phyloP scores from a whole-genome alignment of 108 stramenopile genomes.

The Pseudonitzschia delicatissima region DNA sequence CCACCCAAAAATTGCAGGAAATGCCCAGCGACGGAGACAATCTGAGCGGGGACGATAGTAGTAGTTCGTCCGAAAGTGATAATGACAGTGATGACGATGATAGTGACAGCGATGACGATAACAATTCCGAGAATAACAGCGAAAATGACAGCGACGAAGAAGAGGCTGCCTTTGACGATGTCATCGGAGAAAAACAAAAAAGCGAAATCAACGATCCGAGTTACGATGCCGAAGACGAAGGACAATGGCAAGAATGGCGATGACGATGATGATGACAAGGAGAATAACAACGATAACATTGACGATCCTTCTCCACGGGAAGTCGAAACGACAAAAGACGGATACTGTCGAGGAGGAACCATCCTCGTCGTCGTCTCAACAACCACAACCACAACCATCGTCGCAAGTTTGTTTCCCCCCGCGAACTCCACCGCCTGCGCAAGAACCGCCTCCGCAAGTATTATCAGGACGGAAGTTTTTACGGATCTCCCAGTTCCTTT shows the following conservation, averaged over 20 bases:
- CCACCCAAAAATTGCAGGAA: slow-evolving; percentile 46
- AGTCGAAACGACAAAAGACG: slow-evolving; percentile 28
- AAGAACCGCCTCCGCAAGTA: slow-evolving; percentile 63
- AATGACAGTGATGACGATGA: slow-evolving; percentile 41
- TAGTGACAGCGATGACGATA: slow-evolving; percentile 32
- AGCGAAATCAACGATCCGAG: slow-evolving; percentile 24
- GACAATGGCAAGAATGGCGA: slow-evolving; percentile 4
- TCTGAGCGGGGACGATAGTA: slow-evolving; percentile 63
- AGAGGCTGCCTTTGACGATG: slow-evolving; percentile 34
- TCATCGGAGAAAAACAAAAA: slow-evolving; percentile 18
- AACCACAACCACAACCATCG: neutral
- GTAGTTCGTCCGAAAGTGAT: slow-evolving; percentile 18
- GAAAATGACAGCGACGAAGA: slow-evolving; percentile 26
- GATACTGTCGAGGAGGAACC: slow-evolving; percentile 4
- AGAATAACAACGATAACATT: slow-evolving; percentile 31
- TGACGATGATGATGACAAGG: slow-evolving; percentile 7
- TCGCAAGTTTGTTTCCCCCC: slow-evolving; percentile 45
- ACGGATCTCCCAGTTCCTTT: slow-evolving; percentile 67
- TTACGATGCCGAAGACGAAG: slow-evolving; percentile 44
- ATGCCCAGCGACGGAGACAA: slow-evolving; percentile 81
- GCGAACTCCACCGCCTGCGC: slow-evolving; percentile 60
- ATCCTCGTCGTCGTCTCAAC: slow-evolving; percentile 7
- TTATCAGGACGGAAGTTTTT: slow-evolving; percentile 68
- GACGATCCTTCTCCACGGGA: slow-evolving; percentile 27
- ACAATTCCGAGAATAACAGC: slow-evolving; percentile 42